Conservation (phyloP, 305 asterid genomes). For the Ajuga reptans region DNA sequence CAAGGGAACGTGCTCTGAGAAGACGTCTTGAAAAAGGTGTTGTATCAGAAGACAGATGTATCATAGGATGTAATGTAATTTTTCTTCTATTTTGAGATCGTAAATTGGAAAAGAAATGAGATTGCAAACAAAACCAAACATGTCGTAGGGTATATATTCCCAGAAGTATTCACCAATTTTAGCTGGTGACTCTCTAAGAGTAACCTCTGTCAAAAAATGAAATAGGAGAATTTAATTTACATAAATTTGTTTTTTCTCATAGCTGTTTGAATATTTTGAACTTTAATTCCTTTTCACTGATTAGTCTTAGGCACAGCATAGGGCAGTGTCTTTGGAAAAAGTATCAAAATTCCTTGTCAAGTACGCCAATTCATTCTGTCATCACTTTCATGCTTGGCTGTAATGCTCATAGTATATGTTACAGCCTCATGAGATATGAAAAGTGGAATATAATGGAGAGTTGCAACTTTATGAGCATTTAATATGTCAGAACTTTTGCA, state of each 20-base stretch:
- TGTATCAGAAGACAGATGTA: not conserved
- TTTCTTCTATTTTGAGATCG: not conserved
- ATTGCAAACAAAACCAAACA: not conserved
- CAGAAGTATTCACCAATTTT: too few relatives aligned
- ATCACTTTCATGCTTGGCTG: not conserved
- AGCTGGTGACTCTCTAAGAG: too few relatives aligned
- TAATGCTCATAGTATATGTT: not conserved
- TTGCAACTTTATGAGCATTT: too few relatives aligned
- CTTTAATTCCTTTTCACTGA: not conserved
- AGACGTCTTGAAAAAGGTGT: not conserved
- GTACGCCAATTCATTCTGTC: not conserved
- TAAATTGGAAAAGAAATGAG: not conserved
- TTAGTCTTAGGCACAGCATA: not conserved
- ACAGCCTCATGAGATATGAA: too few relatives aligned
- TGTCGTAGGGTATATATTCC: not conserved
- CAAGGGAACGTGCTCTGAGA: not conserved
- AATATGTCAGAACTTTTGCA: too few relatives aligned
- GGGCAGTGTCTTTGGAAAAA: not conserved
- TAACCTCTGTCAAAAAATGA: too few relatives aligned
- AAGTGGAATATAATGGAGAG: too few relatives aligned
- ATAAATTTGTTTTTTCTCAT: not conserved
- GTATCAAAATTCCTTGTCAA: not conserved
- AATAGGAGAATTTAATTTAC: not conserved
- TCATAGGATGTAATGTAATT: not conserved
- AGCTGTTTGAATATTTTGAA: not conserved